Evolutionary conservation across 1,139 yeast genomes (phyloP).

Genomic region (Yamadazyma siamensis): DNA sequence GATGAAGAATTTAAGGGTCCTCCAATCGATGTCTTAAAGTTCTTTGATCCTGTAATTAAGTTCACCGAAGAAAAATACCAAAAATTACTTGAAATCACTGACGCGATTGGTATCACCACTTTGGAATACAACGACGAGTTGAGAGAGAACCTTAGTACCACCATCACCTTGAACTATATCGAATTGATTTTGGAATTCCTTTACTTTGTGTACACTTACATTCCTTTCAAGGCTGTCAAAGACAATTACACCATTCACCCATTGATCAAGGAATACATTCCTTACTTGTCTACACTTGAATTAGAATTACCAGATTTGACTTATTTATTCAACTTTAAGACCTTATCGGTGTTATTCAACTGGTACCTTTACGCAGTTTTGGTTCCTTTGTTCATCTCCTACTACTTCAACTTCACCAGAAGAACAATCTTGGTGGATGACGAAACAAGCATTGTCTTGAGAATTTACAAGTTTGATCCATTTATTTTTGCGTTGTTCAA

Average conservation of each 20-base stretch:
- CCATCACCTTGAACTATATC: conserved; percentile 44
- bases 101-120: conserved; percentile 37
- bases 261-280: conserved; percentile 31
- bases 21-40: conserved; percentile 37
- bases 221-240: conserved; percentile 37
- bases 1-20: conserved; percentile 35
- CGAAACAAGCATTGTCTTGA: conserved; percentile 31
- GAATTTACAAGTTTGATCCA: conserved; percentile 51
- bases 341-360: conserved; percentile 29
- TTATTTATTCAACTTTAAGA: conserved; percentile 26
- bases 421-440: conserved; percentile 40
- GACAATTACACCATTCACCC: conserved; percentile 39
- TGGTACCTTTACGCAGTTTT: conserved; percentile 43
- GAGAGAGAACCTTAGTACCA: conserved; percentile 48
- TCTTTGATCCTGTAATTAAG: conserved; percentile 38
- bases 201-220: conserved; percentile 32
- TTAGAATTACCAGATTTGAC: conserved; percentile 36
- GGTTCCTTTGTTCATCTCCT: conserved; percentile 46
- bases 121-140: conserved; percentile 41
- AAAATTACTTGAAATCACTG: conserved; percentile 34
- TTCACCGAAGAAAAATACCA: conserved; percentile 25
- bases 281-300: conserved; percentile 22
- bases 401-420: conserved; percentile 53
- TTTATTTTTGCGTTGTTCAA: conserved; percentile 54
- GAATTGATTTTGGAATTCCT: conserved; percentile 38